Conservation (phyloP, 2,329 filamentous ascomycete species). For the Aspergillus floridensis region DNA sequence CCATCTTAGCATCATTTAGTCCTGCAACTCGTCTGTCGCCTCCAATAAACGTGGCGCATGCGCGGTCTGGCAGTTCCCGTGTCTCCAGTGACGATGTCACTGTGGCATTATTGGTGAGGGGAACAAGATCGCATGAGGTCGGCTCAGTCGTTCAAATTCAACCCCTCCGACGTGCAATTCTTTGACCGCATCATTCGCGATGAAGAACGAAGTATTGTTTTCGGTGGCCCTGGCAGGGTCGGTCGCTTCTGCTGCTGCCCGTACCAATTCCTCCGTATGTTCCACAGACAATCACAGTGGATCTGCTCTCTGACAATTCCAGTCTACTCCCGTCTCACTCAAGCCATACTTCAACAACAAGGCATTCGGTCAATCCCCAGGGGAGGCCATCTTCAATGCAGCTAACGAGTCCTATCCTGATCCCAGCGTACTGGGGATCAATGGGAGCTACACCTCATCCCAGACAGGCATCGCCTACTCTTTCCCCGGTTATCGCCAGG, state of each 20-base stretch:
- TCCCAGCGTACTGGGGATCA: not conserved
- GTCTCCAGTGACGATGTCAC: not conserved
- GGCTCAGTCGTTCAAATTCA: not conserved
- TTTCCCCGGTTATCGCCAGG: not conserved
- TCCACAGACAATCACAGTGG: too few relatives aligned
- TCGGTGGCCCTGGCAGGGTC: not conserved
- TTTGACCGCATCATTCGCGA: not conserved
- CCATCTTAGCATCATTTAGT: not conserved
- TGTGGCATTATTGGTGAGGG: not conserved
- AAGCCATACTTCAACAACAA: constrained; percentile 2
- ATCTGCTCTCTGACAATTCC: too few relatives aligned
- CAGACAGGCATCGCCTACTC: not conserved
- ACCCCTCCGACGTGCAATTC: not conserved
- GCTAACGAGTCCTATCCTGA: not conserved
- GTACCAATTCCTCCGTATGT: too few relatives aligned
- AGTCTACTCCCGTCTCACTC: not conserved
- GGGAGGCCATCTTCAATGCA: not conserved
- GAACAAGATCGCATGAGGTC: not conserved
- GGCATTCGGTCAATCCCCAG: not conserved
- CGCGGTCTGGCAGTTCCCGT: not conserved
- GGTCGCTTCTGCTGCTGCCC: too few relatives aligned
- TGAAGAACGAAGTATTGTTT: not conserved
- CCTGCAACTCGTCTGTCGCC: not conserved
- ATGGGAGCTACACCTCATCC: not conserved
- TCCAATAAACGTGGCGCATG: not conserved